phyloP scores from a whole-genome alignment of 768 basidiomycete species.

The Podaxis rugospora region DNA sequence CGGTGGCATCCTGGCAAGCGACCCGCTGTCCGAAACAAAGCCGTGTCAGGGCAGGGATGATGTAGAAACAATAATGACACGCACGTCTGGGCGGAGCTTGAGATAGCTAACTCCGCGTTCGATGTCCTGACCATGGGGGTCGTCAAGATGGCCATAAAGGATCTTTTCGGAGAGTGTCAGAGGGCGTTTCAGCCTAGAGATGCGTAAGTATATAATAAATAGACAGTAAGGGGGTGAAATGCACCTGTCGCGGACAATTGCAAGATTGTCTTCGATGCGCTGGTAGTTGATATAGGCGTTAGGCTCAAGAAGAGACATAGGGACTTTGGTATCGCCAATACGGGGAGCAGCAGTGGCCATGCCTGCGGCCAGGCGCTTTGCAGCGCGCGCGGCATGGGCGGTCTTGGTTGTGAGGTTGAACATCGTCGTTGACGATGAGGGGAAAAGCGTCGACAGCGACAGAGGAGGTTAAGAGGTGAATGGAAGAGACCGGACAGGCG shows the following conservation, averaged over 20 bases:
- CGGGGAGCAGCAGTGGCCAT: slow-evolving; percentile 80
- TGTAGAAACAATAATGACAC: slow-evolving; percentile 26
- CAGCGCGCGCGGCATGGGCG: slow-evolving; percentile 46
- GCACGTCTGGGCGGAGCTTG: slow-evolving; percentile 94
- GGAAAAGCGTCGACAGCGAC: slow-evolving; percentile 26
- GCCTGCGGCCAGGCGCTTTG: slow-evolving; percentile 54
- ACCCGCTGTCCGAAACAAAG: slow-evolving; percentile 52
- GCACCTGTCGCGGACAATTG: slow-evolving; percentile 79
- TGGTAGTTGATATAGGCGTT: slow-evolving; percentile 89
- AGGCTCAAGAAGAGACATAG: slow-evolving; percentile 84
- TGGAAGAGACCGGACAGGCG: slow-evolving; percentile 31
- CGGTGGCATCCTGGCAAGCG: slow-evolving; percentile 88
- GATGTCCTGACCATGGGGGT: slow-evolving; percentile 88
- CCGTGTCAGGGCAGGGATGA: slow-evolving; percentile 3
- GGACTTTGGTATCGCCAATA: slow-evolving; percentile 87
- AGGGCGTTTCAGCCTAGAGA: slow-evolving; percentile 74
- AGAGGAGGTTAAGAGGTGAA: slow-evolving; percentile 23
- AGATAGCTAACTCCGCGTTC: slow-evolving; percentile 91
- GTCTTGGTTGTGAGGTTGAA: slow-evolving; percentile 53
- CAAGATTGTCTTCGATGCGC: slow-evolving; percentile 97
- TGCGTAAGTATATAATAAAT: slow-evolving; percentile 9
- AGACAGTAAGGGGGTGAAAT: neutral
- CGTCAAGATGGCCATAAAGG: slow-evolving; percentile 96
- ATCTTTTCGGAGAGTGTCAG: slow-evolving; percentile 96
- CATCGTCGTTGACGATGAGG: slow-evolving; percentile 49